Base-by-base conservation (phyloP, 352 stramenopile genomes). In the Thraustotheca clavata region DNA sequence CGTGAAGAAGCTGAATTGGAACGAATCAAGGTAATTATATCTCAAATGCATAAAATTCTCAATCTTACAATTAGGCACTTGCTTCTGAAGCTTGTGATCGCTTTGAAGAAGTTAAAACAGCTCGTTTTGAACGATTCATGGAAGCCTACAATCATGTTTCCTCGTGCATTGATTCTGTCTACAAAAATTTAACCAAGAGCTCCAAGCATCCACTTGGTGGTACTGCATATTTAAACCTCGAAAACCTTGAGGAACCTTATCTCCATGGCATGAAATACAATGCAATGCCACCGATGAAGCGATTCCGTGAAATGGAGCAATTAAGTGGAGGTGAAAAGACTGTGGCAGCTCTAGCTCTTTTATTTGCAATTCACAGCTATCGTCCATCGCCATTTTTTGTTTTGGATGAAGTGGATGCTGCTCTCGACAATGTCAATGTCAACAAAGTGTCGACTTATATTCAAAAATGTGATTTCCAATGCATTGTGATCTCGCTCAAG, bases 351-450 rank as follows among this genome's bases (percentile, higher is more conserved):
- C 80, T 99, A 7, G 97, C 97, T 11, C 76, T 99, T 27, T 75
- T 99, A 8, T 99, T 99, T 74, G 96, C 96, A 0, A 98, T 99
- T 69, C 96, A 99, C 81, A 97, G 94, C 27, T 99, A 95, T 68
- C 89, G 87, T 0, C 91, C 89, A 6, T 95, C 93, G 0, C 93
- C 93, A 0, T 99, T 99, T 73, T 99, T 99, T 67, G 96, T 99
- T 20, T 97, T 99, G 73, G 97, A 99, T 73, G 97, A 99, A 80
- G 96, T 99, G 26, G 97, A 99, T 81, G 97, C 97, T 3, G 97
- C 97, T 12, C 74, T 99, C 29, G 97, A 99, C 77, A 99, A 99
- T 69, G 94, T 99, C 55, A 99, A 99, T 71, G 95, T 99, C 48
- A 96, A 98, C 73, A 99, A 99, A 71, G 94, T 99, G 1, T 97